Evolutionary conservation across 495 filamentous ascomycete genomes (phyloP).

Genomic region (Tuber melanosporum): DNA sequence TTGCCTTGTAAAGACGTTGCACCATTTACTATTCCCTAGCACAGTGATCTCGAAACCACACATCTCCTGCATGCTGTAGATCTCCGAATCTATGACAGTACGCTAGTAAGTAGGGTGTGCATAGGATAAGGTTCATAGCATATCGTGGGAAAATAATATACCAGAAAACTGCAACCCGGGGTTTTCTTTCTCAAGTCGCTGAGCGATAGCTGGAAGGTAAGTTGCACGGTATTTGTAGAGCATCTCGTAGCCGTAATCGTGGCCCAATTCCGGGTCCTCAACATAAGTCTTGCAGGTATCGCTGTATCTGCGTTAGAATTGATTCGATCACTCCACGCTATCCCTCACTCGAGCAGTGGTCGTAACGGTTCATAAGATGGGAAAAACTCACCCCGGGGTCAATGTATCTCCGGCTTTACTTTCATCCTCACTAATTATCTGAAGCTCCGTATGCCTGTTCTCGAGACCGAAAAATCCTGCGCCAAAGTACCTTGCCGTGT

Average conservation of each 20-base stretch:
- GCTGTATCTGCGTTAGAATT: conserved; percentile 16
- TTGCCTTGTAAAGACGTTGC: conserved; percentile 51
- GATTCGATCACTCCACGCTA: neutral
- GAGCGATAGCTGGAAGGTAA: conserved; percentile 49
- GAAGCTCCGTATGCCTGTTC: conserved; percentile 43
- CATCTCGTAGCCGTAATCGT: conserved; percentile 49
- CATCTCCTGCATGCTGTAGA: conserved; percentile 59
- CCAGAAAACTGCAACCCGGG: conserved; percentile 37
- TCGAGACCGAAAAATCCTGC: conserved; percentile 54
- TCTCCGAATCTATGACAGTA: conserved; percentile 44
- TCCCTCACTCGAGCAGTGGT: neutral
- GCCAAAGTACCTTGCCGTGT: conserved; percentile 54
- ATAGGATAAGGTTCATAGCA: conserved; percentile 17
- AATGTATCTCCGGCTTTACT: conserved; percentile 52
- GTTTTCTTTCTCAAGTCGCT: conserved; percentile 48
- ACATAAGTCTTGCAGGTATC: conserved; percentile 54
- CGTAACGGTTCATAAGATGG: neutral
- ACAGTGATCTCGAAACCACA: conserved; percentile 56
- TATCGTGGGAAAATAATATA: neutral
- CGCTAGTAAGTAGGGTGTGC: conserved; percentile 26
- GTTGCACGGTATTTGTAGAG: conserved; percentile 47
- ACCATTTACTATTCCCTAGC: conserved; percentile 54
- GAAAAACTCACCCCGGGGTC: conserved; percentile 48
- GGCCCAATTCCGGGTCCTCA: conserved; percentile 47
- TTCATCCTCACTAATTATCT: conserved; percentile 52